Evolutionary conservation across 345 rosid species (phyloP).

Genomic region (Luvunga scandens): DNA sequence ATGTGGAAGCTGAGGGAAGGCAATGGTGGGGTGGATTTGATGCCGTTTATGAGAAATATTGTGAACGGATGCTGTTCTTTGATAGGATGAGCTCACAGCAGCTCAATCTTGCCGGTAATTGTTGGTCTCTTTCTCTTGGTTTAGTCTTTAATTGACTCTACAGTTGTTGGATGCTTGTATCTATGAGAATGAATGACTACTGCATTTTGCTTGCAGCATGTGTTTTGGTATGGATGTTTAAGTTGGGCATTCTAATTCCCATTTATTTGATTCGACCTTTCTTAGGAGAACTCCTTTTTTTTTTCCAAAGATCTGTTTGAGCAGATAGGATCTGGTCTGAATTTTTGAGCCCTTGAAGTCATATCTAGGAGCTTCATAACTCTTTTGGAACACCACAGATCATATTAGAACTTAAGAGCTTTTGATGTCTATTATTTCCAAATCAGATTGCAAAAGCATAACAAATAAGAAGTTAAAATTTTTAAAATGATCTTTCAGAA

Average conservation of each 20-base stretch:
- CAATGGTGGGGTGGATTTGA: conserved; percentile 98
- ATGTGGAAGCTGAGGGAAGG: conserved; percentile 82
- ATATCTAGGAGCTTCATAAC: neutral
- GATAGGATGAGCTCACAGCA: conserved; percentile 69
- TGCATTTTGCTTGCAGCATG: neutral
- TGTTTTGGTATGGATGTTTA: neutral
- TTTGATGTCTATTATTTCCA: neutral
- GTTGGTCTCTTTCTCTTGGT: neutral
- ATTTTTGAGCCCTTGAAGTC: neutral
- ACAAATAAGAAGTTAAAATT: neutral
- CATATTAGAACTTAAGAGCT: neutral
- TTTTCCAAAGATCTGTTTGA: neutral
- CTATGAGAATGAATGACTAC: neutral
- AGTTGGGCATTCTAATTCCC: neutral
- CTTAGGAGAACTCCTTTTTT: neutral
- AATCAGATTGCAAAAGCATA: neutral
- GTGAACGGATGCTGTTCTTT: conserved; percentile 83
- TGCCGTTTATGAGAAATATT: conserved; percentile 81
- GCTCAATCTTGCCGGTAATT: conserved; percentile 60
- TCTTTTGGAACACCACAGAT: neutral
- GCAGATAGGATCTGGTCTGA: neutral
- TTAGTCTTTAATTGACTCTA: neutral
- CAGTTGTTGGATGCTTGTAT: neutral
- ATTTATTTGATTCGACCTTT: neutral
- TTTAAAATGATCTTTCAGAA: neutral